Evolutionary conservation across 768 basidiomycete genomes (phyloP), one percentile per base, ranked within the genome.

Genomic region (Leccinum disarticulatum): DNA sequence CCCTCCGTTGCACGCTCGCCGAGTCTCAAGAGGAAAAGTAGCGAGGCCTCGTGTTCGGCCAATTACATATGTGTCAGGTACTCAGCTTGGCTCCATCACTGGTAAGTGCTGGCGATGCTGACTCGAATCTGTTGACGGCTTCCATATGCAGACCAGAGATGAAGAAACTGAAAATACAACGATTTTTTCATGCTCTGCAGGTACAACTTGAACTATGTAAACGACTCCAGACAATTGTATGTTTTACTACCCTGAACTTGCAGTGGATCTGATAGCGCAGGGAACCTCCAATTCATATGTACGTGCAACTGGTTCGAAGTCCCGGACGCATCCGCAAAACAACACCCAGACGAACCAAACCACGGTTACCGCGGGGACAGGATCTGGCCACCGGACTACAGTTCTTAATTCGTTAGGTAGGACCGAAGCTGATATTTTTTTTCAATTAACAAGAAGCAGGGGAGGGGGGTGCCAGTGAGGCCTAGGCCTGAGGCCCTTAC

Each of bases 1-100:
- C 84, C 9, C 30, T 27, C 25, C 25, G 17, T 8, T 27, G 4
- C 14, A 27, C 15, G 27, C 27, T n/a, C 22, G 17, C 49, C 4
- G 46, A 17, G 48, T 33, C 14, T 22, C 51, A 22, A 8, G 11
- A 25, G 11, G 33, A 19, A 52, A 52, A n/a, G 41, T n/a, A 52
- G 51, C 17, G 4, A 13, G 10, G 51, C 51, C 30, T 33, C 51
- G 19, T 52, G 51, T 25, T 25, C 48, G 28, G 2, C 15, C 25
- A 17, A 19, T 50, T 28, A 25, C 48, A 22, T 41, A 41, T 28
- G 9, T 7, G 48, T 50, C 13, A 9, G 48, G 48, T 50, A 35
- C 48, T 17, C 48, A 17, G 27, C 4, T 8, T 28, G 6, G 15
- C 25, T 50, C 7, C 48, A 25, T 25, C 25, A 25, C 25, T 25